phyloP scores from a whole-genome alignment of 2,329 filamentous ascomycete species.

The Epichloe coenophiala region DNA sequence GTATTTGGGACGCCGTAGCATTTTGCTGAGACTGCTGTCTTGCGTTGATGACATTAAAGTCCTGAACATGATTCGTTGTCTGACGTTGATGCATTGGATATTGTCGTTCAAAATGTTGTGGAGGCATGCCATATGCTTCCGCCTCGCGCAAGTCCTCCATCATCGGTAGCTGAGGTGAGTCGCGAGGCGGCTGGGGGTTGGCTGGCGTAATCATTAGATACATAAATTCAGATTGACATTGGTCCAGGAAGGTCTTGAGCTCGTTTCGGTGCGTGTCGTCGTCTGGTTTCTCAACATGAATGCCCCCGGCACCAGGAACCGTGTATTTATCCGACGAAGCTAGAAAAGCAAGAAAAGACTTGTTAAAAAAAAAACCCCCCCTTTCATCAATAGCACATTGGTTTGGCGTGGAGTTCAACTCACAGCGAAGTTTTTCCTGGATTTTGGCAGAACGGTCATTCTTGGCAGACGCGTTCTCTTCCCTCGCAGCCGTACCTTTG shows the following conservation, averaged over 20 bases:
- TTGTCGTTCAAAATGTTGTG: constrained; percentile 27
- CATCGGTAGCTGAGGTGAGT: constrained; percentile 43
- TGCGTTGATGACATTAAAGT: constrained; percentile 34
- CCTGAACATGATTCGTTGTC: constrained; percentile 44
- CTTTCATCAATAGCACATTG: background rate
- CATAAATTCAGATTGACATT: constrained; percentile 52
- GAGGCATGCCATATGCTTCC: constrained; percentile 36
- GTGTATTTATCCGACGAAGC: constrained; percentile 29
- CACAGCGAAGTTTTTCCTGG: constrained; percentile 44
- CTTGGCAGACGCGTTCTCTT: constrained; percentile 30
- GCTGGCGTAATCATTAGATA: constrained; percentile 56
- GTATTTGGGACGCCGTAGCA: constrained; percentile 47
- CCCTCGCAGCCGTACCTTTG: constrained; percentile 29
- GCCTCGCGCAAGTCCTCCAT: constrained; percentile 46
- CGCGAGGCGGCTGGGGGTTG: constrained; percentile 51
- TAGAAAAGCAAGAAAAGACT: constrained; percentile 9
- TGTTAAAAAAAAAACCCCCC: background rate
- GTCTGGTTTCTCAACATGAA: constrained; percentile 33
- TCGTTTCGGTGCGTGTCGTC: constrained; percentile 38
- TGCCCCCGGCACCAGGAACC: constrained; percentile 30
- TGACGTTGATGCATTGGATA: constrained; percentile 23
- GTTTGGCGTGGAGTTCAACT: constrained; percentile 5
- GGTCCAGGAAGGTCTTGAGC: constrained; percentile 48
- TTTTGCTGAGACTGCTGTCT: constrained; percentile 42
- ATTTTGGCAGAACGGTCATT: constrained; percentile 40